A percentile compares a stretch with the other conserved stretches of the same genome.
These are phyloP conservation scores for Cercospora berteroae DNA, from an alignment of 2,329 filamentous ascomycete species.

Conservation along the genomic window DNA sequence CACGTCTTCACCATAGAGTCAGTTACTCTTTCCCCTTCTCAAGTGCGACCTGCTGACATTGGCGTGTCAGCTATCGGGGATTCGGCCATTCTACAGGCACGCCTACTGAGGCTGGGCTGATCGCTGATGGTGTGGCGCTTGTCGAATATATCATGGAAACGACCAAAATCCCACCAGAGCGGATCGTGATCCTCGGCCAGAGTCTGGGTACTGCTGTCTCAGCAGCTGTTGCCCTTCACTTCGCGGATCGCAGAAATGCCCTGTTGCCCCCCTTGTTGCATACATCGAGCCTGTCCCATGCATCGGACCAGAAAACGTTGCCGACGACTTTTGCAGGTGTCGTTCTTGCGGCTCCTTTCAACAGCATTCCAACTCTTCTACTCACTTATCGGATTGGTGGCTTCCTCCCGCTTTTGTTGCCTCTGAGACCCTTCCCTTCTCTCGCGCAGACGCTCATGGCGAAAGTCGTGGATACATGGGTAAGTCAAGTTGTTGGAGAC, in stretches of 20 bases:
- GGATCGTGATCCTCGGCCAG: constrained; percentile 80
- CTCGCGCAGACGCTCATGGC: constrained; percentile 60
- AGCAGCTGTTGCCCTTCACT: constrained; percentile 70
- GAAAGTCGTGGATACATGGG: constrained; percentile 73
- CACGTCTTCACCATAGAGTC: constrained; percentile 80
- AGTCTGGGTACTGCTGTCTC: constrained; percentile 85
- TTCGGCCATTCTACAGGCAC: constrained; percentile 78
- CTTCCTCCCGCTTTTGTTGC: constrained; percentile 73
- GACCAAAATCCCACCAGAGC: constrained; percentile 63
- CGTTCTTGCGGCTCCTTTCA: constrained; percentile 77
- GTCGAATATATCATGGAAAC: constrained; percentile 69
- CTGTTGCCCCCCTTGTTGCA: constrained; percentile 19
- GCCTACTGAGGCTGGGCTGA: constrained; percentile 77
- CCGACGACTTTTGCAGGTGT: constrained; percentile 70
- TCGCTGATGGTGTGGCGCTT: constrained; percentile 71
- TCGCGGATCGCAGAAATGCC: constrained; percentile 42
- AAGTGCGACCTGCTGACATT: not conserved
- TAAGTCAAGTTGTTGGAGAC: not conserved
- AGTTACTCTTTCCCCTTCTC: not conserved
- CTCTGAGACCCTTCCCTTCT: constrained; percentile 65
- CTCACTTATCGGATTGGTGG: constrained; percentile 77
- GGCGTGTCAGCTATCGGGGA: constrained; percentile 64
- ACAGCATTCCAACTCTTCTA: constrained; percentile 69
- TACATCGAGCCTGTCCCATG: constrained; percentile 6
- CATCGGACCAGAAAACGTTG: not conserved